Conservation (phyloP, 1,284 basidiomycete genomes). For the Ceratobasidium sp. region DNA sequence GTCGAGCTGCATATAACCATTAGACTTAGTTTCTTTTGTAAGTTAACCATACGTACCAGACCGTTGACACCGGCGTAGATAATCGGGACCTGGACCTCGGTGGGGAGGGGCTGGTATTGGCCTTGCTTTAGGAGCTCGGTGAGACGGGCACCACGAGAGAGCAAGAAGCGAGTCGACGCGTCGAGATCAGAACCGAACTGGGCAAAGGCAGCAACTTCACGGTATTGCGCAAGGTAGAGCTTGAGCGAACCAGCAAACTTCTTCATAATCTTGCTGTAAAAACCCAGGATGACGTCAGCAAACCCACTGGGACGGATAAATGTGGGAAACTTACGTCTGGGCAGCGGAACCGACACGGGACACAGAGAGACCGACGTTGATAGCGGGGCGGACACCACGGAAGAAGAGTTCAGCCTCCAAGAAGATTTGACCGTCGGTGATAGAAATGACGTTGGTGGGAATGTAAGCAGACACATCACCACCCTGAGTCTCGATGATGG, state of each 20-base stretch:
- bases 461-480: conserved; percentile 99
- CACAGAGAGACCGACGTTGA: conserved; percentile 99
- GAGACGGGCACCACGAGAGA: conserved; percentile 97
- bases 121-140: conserved; percentile 99
- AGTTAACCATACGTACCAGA: conserved; percentile 71
- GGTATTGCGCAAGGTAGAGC: conserved; percentile 99
- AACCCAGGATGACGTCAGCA: conserved; percentile 29
- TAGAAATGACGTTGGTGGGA: conserved; percentile 88
- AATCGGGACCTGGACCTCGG: conserved; percentile 97
- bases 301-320: background rate
- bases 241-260: conserved; percentile 99
- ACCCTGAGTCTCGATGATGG: conserved; percentile 99
- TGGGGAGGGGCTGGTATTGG: conserved; percentile 93
- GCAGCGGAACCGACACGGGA: conserved; percentile 99
- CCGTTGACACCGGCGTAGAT: conserved; percentile 99
- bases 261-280: conserved; percentile 96
- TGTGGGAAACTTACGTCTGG: conserved; percentile 80
- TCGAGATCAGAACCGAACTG: conserved; percentile 99
- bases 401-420: conserved; percentile 99
- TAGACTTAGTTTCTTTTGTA: conserved; percentile 24
- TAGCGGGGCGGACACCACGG: conserved; percentile 99
- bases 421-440: conserved; percentile 99
- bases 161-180: conserved; percentile 97
- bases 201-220: conserved; percentile 99
- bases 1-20: conserved; percentile 73